Evolutionary conservation across 2,329 filamentous ascomycete species (phyloP).

Genomic region (Rhinocladiella similis): DNA sequence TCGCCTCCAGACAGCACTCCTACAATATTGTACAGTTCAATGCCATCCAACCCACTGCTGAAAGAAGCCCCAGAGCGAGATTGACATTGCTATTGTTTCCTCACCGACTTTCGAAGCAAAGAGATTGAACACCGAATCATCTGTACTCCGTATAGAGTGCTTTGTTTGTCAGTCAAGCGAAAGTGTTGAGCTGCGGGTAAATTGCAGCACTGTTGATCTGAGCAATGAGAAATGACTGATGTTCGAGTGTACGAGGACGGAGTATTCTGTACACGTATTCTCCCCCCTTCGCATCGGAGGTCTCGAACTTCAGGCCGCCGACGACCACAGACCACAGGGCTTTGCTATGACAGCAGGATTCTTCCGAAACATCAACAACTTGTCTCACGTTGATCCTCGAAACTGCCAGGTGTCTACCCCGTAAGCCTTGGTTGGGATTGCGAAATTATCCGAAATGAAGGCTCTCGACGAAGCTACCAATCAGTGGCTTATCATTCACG

Average conservation of each 20-base stretch:
- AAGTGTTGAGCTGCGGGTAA: constrained; percentile 5
- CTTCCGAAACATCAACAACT: constrained; percentile 18
- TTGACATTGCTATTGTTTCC: constrained; percentile 4
- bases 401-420: constrained; percentile 17
- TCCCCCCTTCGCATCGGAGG: too few relatives aligned
- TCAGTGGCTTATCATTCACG: constrained; percentile 19
- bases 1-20: neutral
- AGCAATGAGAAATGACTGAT: too few relatives aligned
- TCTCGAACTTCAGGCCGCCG: neutral
- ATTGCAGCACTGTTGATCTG: constrained; percentile 15
- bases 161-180: neutral
- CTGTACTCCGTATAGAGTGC: neutral
- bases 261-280: too few relatives aligned
- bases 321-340: too few relatives aligned
- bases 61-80: neutral
- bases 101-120: constrained; percentile 24
- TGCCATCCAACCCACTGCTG: neutral
- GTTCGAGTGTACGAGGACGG: too few relatives aligned
- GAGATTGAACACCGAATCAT: neutral
- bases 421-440: neutral
- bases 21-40: too few relatives aligned
- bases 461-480: constrained; percentile 7
- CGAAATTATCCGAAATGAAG: constrained; percentile 20
- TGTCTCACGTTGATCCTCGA: constrained; percentile 12
- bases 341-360: neutral